phyloP scores from a whole-genome alignment of 2,329 filamentous ascomycete genomes.

The Arthrobotrys iridis region DNA sequence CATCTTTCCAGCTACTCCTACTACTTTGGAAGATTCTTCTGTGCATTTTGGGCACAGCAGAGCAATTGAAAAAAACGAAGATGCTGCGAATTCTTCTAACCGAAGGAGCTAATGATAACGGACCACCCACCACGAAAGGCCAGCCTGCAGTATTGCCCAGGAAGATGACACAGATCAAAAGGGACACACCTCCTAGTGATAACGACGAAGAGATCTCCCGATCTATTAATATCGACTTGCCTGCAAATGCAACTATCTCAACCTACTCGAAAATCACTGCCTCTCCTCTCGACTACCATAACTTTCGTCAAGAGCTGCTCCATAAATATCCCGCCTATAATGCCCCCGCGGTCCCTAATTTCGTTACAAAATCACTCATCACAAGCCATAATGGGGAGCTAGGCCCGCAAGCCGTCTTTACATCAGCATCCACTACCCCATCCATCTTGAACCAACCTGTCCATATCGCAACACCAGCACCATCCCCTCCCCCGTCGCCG shows the following conservation, averaged over 20 bases:
- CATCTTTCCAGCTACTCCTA: slow-evolving; percentile 71
- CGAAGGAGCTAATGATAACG: slow-evolving; percentile 83
- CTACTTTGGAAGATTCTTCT: slow-evolving; percentile 66
- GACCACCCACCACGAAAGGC: slow-evolving; percentile 61
- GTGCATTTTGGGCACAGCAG: slow-evolving; percentile 36
- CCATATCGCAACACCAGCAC: slow-evolving; percentile 97
- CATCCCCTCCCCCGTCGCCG: slow-evolving; percentile 92
- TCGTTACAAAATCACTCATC: slow-evolving; percentile 88
- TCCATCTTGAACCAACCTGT: slow-evolving; percentile 96
- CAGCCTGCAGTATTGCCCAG: slow-evolving; percentile 65
- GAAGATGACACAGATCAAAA: slow-evolving; percentile 67
- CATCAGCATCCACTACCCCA: slow-evolving; percentile 58
- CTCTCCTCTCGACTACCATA: slow-evolving; percentile 93
- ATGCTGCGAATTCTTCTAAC: slow-evolving; percentile 73
- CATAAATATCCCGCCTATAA: slow-evolving; percentile 98
- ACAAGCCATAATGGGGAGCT: slow-evolving; percentile 72
- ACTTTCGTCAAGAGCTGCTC: slow-evolving; percentile 94
- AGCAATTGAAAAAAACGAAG: slow-evolving; percentile 51
- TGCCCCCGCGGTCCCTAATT: slow-evolving; percentile 83
- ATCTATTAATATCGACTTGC: slow-evolving; percentile 71
- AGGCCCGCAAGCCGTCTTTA: slow-evolving; percentile 63
- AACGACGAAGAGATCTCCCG: slow-evolving; percentile 67
- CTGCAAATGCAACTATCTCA: slow-evolving; percentile 64
- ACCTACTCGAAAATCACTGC: slow-evolving; percentile 82
- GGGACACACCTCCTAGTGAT: slow-evolving; percentile 62